A percentile compares a stretch with the other conserved stretches of the same genome.
Conservation (phyloP, 306 rosid species). For the Sophora flavescens region DNA sequence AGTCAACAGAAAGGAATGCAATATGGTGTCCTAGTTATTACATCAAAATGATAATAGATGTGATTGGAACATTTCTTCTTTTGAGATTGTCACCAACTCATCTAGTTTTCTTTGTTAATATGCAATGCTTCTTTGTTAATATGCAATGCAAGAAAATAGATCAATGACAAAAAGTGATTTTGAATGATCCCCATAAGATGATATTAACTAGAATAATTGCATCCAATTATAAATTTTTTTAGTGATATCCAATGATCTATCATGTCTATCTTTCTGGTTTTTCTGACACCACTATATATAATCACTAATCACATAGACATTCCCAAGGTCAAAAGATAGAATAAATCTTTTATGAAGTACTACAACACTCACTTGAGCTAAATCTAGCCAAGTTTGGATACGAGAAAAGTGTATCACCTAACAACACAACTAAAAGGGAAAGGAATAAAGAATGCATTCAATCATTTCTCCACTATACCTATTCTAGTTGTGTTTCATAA, state of each 20-base stretch:
- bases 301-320: background rate
- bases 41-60: background rate
- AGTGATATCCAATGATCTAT: background rate
- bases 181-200: background rate
- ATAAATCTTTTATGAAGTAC: background rate
- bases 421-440: background rate
- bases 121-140: background rate
- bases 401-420: background rate
- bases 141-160: background rate
- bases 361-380: conserved; percentile 11
- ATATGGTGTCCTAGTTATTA: background rate
- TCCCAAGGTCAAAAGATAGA: conserved; percentile 5
- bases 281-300: background rate
- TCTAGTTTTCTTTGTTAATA: background rate
- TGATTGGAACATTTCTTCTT: background rate
- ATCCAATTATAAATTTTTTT: background rate
- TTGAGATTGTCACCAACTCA: background rate
- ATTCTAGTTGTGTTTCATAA: background rate
- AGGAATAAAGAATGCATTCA: conserved; percentile 1
- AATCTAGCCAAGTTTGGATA: background rate
- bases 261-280: background rate
- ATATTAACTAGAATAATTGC: background rate
- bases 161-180: background rate
- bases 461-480: background rate
- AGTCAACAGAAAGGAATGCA: background rate